These are phyloP conservation scores for Conticribra weissflogii DNA, from an alignment of 108 stramenopile species.

Conservation along the genomic window DNA sequence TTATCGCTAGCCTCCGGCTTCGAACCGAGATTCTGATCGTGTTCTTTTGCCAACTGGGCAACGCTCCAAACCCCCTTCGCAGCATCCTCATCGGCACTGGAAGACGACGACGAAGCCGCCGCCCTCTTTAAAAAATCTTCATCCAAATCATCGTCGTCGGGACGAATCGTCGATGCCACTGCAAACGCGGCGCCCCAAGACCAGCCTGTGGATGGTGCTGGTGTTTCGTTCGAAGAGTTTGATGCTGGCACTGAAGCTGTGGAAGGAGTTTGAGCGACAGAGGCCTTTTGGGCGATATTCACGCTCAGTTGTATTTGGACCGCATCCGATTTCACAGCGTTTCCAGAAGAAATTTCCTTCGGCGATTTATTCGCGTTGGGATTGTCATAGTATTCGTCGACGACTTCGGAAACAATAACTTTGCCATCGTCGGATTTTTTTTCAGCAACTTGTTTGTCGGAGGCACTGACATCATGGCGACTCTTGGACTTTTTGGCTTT, in stretches of 20 bases:
- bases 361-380: too few species aligned
- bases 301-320: slow-evolving; percentile 2
- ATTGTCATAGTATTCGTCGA: too few species aligned
- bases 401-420: too few species aligned
- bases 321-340: not conserved
- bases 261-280: too few species aligned
- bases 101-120: slow-evolving; percentile 1
- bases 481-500: not conserved
- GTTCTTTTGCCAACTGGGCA: slow-evolving; percentile 27
- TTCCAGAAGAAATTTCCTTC: too few species aligned
- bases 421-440: too few species aligned
- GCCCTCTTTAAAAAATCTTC: slow-evolving; percentile 41
- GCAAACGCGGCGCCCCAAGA: slow-evolving; percentile 57
- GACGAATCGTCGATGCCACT: slow-evolving; percentile 42
- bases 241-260: not conserved
- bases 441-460: not conserved
- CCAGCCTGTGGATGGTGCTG: too few species aligned
- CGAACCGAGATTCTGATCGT: slow-evolving; percentile 9
- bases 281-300: not conserved
- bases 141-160: slow-evolving; percentile 42
- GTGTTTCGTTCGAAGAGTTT: not conserved
- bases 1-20: too few species aligned
- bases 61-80: slow-evolving; percentile 9
- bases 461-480: not conserved
- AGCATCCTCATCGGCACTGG: not conserved